phyloP scores from a whole-genome alignment of 208 protist species.

The Acanthamoeba royreba region DNA sequence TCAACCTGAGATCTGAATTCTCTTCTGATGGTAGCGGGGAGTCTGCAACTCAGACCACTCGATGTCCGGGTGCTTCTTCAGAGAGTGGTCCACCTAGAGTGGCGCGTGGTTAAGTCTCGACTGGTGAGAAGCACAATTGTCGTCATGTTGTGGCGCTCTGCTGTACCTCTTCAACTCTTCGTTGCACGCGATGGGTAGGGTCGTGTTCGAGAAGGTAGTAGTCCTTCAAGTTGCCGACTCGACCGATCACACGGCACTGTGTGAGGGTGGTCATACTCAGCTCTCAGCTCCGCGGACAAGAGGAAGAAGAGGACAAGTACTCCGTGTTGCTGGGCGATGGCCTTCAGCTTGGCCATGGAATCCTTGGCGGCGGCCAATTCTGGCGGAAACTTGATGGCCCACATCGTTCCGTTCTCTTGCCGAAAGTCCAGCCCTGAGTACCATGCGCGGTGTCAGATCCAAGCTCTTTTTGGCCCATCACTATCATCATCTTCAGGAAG shows the following conservation, averaged over 20 bases:
- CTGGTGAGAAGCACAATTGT: no score
- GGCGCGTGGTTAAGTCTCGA: no score
- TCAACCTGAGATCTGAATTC: neutral
- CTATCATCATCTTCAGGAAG: no score
- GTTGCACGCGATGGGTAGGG: neutral
- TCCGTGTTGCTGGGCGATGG: neutral
- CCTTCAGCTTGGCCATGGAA: neutral
- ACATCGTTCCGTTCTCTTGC: neutral
- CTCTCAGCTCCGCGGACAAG: no score
- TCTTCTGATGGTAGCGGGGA: neutral
- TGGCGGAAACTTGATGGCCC: neutral
- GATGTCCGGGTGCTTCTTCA: neutral
- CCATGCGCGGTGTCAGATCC: no score
- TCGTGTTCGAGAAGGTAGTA: neutral
- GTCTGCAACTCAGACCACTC: neutral
- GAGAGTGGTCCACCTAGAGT: neutral
- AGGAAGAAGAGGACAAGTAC: neutral
- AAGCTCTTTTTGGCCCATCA: no score
- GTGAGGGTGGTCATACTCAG: no score
- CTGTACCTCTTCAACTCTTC: neutral
- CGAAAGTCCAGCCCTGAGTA: neutral
- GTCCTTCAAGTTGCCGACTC: neutral
- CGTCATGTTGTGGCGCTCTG: no score
- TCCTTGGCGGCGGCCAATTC: no score
- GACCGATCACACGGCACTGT: neutral